Evolutionary conservation across 495 filamentous ascomycete species (phyloP).

Genomic region (Apiosordaria backusii): DNA sequence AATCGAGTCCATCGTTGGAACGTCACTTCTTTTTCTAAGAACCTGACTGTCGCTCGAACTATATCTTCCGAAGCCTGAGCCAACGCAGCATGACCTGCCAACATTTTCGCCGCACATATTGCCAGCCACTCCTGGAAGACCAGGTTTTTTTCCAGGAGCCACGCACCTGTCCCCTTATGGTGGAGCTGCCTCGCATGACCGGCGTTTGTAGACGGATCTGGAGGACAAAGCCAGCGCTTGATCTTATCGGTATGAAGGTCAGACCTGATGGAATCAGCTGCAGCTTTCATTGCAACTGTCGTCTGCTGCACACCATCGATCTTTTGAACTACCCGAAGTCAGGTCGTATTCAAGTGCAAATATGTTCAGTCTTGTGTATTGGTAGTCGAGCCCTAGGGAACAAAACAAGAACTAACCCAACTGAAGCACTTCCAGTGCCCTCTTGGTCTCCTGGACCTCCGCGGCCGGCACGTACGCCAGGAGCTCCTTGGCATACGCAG

Average conservation of each 20-base stretch:
- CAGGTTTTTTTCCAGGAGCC: conserved; percentile 1
- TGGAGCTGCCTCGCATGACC: conserved; percentile 4
- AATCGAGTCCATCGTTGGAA: background rate
- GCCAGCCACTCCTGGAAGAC: background rate
- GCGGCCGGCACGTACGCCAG: background rate
- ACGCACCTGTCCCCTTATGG: conserved; percentile 8
- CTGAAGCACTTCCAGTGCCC: background rate
- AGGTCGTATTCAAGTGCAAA: background rate
- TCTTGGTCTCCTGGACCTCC: conserved; percentile 6
- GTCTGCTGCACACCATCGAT: conserved; percentile 11
- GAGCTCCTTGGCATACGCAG: conserved; percentile 33
- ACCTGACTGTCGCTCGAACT: background rate
- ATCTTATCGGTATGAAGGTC: conserved; percentile 9
- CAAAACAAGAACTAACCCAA: conserved; percentile 7
- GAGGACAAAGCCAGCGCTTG: conserved; percentile 11
- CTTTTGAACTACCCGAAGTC: conserved; percentile 6
- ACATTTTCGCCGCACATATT: background rate
- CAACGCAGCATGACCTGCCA: background rate
- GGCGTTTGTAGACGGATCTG: conserved; percentile 13
- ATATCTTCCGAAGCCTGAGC: background rate
- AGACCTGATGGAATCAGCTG: conserved; percentile 9
- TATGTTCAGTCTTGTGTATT: background rate
- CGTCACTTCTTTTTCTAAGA: background rate
- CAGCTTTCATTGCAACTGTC: conserved; percentile 7
- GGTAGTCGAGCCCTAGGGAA: background rate